These are phyloP conservation scores for Coemansia sp. DNA, from an alignment of 192 early-diverging fungal genomes.

Conservation along the genomic window DNA sequence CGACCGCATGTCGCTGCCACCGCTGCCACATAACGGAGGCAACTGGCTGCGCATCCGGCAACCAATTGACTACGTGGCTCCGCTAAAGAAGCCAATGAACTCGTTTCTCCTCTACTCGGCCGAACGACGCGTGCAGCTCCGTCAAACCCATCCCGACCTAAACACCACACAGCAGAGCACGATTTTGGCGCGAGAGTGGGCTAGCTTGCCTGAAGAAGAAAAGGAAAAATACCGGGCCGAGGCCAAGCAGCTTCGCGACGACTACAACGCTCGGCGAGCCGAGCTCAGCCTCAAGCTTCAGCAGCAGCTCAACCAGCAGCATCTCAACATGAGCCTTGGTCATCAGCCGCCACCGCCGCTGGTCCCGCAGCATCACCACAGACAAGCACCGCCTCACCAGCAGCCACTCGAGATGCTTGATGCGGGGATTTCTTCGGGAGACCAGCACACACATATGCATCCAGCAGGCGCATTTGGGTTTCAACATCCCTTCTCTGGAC, in stretches of 20 bases:
- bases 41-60: conserved; percentile 45
- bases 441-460: conserved; percentile 10
- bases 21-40: conserved; percentile 17
- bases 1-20: conserved; percentile 35
- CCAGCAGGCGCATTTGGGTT: conserved; percentile 10
- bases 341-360: conserved; percentile 15
- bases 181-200: conserved; percentile 65
- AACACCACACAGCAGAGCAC: conserved; percentile 65
- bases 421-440: conserved; percentile 1
- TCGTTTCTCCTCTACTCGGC: conserved; percentile 64
- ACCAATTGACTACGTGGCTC: conserved; percentile 49
- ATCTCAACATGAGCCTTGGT: conserved; percentile 30
- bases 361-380: not conserved
- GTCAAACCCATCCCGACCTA: conserved; percentile 54
- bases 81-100: conserved; percentile 64
- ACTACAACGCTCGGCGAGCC: conserved; percentile 54
- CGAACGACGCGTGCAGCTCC: conserved; percentile 62
- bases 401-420: conserved; percentile 22
- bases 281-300: conserved; percentile 56
- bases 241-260: conserved; percentile 58
- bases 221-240: conserved; percentile 56
- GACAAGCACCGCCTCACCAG: conserved; percentile 7
- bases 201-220: conserved; percentile 51
- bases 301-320: conserved; percentile 53
- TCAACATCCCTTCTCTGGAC: conserved; percentile 21